Percentiles rank a stretch among this genome's conserved stretches.
Conservation (phyloP, 2,329 filamentous ascomycete genomes). For the Teratosphaeriaceae sp. region DNA sequence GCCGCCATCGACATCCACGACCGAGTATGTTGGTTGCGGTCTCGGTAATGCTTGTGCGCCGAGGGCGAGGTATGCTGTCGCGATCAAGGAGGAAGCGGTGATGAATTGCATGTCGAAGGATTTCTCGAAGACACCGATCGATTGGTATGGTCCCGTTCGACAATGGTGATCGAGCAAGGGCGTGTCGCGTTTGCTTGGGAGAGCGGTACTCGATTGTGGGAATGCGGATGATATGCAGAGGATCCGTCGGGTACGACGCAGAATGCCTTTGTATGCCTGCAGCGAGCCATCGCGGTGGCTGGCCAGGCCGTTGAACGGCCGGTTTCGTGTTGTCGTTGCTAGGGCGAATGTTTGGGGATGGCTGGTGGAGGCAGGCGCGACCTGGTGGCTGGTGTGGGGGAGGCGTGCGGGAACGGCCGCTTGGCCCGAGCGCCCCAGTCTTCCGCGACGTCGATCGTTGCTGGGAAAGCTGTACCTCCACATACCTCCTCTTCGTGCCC, state of each 20-base stretch:
- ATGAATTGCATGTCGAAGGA: conserved; percentile 7
- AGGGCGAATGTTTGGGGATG: neutral
- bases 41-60: conserved; percentile 21
- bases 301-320: neutral
- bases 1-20: conserved; percentile 28
- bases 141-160: neutral
- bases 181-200: conserved; percentile 1
- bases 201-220: neutral
- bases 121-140: too few relatives aligned
- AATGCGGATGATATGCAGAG: conserved; percentile 1
- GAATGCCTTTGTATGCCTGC: conserved; percentile 1
- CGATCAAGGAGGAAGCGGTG: conserved; percentile 6
- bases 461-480: too few relatives aligned
- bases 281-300: conserved; percentile 1
- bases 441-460: too few relatives aligned
- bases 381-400: neutral
- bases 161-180: neutral
- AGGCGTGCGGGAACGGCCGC: neutral
- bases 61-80: conserved; percentile 18
- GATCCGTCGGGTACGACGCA: neutral
- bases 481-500: too few relatives aligned
- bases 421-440: too few relatives aligned
- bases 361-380: neutral
- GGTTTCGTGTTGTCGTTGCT: neutral
- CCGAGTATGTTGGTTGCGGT: conserved; percentile 22